Percentiles rank a stretch among this genome's conserved stretches.
Conservation (phyloP, 2,329 filamentous ascomycete genomes). For the Ophiosphaerella korrae region DNA sequence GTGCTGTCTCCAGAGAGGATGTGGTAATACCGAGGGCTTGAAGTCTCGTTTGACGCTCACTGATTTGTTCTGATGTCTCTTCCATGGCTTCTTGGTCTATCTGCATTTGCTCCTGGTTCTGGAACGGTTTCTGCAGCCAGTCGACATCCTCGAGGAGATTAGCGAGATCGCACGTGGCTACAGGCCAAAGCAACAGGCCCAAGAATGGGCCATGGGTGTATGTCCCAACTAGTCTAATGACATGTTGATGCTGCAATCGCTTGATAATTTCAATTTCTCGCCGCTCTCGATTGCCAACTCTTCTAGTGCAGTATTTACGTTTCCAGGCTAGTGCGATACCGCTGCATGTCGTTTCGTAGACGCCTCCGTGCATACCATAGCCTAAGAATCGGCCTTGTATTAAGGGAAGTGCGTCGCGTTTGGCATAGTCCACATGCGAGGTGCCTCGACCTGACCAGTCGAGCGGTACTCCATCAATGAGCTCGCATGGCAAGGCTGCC, state of each 20-base stretch:
- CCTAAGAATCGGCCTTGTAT: slow-evolving; percentile 22
- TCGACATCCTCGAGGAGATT: slow-evolving; percentile 9
- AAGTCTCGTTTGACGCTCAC: neutral
- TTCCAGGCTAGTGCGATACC: slow-evolving; percentile 27
- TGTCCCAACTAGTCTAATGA: slow-evolving; percentile 24
- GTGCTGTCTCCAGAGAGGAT: neutral
- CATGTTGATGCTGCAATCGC: slow-evolving; percentile 15
- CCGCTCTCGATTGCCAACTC: slow-evolving; percentile 4
- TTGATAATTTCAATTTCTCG: slow-evolving; percentile 25
- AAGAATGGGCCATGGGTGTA: slow-evolving; percentile 21
- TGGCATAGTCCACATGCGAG: neutral
- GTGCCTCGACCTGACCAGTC: slow-evolving; percentile 1
- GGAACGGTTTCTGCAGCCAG: neutral
- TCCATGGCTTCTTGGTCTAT: neutral
- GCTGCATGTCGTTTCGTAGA: slow-evolving; percentile 23
- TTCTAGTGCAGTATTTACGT: slow-evolving; percentile 11
- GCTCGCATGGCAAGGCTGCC: neutral
- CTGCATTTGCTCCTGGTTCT: neutral
- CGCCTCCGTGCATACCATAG: slow-evolving; percentile 22
- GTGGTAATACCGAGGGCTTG: neutral
- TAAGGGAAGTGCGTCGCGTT: neutral
- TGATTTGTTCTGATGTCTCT: neutral
- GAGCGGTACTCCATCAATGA: neutral
- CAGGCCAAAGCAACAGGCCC: slow-evolving; percentile 25
- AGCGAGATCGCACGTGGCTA: slow-evolving; percentile 26